Percentiles rank a stretch among this genome's conserved stretches.
These are phyloP conservation scores for Ciborinia camelliae DNA, from an alignment of 2,329 filamentous ascomycete genomes.

Conservation along the genomic window DNA sequence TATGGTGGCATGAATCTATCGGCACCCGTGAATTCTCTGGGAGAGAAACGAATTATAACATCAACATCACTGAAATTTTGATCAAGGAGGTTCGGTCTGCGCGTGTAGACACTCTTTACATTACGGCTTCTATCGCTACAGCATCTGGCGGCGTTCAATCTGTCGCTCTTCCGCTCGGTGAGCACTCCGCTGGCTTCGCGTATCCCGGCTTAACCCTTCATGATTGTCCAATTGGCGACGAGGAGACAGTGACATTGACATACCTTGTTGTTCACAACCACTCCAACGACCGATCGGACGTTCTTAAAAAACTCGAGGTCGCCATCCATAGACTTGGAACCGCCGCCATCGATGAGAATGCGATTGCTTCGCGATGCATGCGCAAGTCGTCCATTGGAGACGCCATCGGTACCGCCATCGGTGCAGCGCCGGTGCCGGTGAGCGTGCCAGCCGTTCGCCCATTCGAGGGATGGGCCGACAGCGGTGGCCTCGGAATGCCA, in stretches of 20 bases:
- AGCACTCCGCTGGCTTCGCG: not conserved
- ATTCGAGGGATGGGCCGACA: conserved; percentile 7
- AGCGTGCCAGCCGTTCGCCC: not conserved
- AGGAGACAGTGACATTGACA: conserved; percentile 3
- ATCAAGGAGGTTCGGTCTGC: conserved; percentile 6
- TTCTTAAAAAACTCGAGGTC: conserved; percentile 3
- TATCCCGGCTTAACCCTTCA: not conserved
- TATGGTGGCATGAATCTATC: conserved; percentile 13
- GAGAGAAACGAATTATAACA: conserved; percentile 2
- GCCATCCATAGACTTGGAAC: conserved; percentile 1
- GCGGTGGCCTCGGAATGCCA: conserved; percentile 3
- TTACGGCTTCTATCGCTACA: not conserved
- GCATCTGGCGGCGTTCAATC: not conserved
- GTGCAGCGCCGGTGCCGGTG: not conserved
- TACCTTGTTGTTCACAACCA: conserved; percentile 6
- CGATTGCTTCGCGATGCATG: not conserved
- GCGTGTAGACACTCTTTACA: conserved; percentile 7
- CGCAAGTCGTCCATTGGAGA: not conserved
- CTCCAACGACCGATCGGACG: conserved; percentile 1
- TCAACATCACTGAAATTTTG: not conserved
- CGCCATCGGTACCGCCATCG: conserved; percentile 5
- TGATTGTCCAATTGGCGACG: conserved; percentile 3
- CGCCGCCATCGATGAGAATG: not conserved
- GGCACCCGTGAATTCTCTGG: conserved; percentile 1
- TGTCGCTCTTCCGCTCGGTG: not conserved